phyloP scores from a whole-genome alignment of 2,329 filamentous ascomycete species.

The Penicillium fuscoglaucum region DNA sequence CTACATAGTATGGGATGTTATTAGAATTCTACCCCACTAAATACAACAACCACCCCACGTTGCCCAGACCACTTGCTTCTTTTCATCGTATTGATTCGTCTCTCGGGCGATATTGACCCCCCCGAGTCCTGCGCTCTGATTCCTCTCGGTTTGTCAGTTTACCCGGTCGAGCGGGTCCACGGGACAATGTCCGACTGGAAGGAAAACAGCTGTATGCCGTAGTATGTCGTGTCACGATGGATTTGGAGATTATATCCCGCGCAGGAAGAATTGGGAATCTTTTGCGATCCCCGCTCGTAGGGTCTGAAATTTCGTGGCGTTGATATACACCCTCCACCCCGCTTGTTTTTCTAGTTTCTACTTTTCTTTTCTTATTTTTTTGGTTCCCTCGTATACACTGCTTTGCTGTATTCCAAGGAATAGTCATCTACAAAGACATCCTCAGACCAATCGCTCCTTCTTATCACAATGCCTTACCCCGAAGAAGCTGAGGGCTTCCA shows the following conservation, averaged over 20 bases:
- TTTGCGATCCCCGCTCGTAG: conserved; percentile 2
- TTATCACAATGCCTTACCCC: conserved; percentile 45
- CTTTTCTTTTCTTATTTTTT: not conserved
- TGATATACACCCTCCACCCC: conserved; percentile 16
- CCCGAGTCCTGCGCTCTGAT: not conserved
- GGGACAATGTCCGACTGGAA: conserved; percentile 11
- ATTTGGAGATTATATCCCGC: conserved; percentile 1
- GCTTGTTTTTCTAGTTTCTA: not conserved
- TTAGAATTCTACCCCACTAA: not conserved
- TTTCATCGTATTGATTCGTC: not conserved
- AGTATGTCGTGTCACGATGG: not conserved
- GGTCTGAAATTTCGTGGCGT: not conserved
- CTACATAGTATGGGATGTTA: not conserved
- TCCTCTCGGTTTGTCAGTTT: conserved; percentile 2
- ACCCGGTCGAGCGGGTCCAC: not conserved
- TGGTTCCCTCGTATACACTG: not conserved
- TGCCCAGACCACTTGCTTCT: not conserved
- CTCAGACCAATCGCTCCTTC: conserved; percentile 8
- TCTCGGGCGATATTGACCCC: conserved; percentile 7
- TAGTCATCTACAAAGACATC: not conserved
- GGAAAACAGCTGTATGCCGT: not conserved
- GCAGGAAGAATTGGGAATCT: not conserved
- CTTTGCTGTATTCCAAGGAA: not conserved
- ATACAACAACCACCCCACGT: conserved; percentile 3
- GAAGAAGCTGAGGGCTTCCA: conserved; percentile 50